Evolutionary conservation across 2,329 filamentous ascomycete species (phyloP), one percentile per base, ranked within the genome.

Genomic region (Talaromyces sp.): DNA sequence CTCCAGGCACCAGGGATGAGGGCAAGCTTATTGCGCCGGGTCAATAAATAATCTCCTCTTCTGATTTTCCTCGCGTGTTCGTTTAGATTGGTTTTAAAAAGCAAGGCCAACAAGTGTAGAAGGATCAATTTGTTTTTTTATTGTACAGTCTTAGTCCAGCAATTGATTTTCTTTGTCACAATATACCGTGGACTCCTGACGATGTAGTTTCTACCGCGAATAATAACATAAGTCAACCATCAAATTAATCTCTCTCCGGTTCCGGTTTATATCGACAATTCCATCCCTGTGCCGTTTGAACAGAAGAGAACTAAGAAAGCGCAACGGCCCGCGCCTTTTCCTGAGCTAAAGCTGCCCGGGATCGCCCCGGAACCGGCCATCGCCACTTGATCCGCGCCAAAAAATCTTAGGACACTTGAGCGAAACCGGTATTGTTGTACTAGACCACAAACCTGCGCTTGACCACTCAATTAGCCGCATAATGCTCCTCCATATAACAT

Each of bases 21-120:
- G 95, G 94, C 72, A 89, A 91, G 79, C 83, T 98, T 70, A 86
- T 97, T 75, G 87, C 93, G 63, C 95, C 95, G 49, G 95, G 95
- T 69, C 92, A 96, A 86, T 97, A 92, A 83, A 80, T 64, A 83
- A 80, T 27, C 24, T 50, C 11, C 22, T 49, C 19, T 49, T 24
- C 22, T 16, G 5, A 24, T 14, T 45, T 14, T 6, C 27, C 22
- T 45, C 33, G n/a, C 24, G 11, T 27, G 37, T 33, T 61, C 14
- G 50, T 27, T 60, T 54, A 54, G 52, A 57, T 47, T 57, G 47
- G 24, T 35, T 35, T 58, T 45, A 24, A 66, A 66, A 61, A 66
- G 24, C 35, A 47, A 22, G 43, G 33, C 60, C 54, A 58, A 52
- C 19, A 49, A 50, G 49, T 62, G 64, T 66, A 66, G 64, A 66